Evolutionary conservation across 2,329 filamentous ascomycete genomes (phyloP), one percentile per base, ranked within the genome.

Genomic region (Fusarium poae): DNA sequence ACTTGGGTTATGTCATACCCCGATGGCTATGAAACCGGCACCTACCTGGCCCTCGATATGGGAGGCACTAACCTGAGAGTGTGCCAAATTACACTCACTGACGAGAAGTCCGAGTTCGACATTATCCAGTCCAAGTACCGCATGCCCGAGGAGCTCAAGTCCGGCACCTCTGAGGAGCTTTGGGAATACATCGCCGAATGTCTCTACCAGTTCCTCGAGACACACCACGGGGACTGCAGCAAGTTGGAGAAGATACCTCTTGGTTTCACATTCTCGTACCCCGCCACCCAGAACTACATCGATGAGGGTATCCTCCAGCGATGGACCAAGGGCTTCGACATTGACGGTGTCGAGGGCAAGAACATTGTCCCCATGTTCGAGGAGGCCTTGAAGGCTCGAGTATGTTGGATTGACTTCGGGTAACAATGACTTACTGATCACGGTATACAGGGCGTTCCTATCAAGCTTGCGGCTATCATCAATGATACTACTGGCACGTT

Each of bases 301-400:
- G 93, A 97, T 73, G 92, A 97, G 79, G 95, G 94, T 72, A 86
- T 97, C 39, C 86, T 97, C 60, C 94, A 97, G 81, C 90, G 94
- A 73, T 98, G 95, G 95, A 97, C 95, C 72, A 98, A 98, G 84
- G 95, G 95, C 4, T 97, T 97, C 77, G 94, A 97, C 77, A 97
- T 98, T 79, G 86, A 89, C 27, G 94, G 93, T 39, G 93, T 97
- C 44, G 94, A 97, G 83, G 94, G 94, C 54, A 75, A 95, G 49
- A 95, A 98, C 75, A 92, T 97, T 29, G 94, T 97, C 12, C 92
- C 93, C 50, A 92, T 95, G 82, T 91, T 98, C 58, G 92, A 97
- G 80, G 87, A 86, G 53, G 92, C 93, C 23, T 82, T 97, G 62
- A 84, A 86, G 63, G 89, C 89, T 78, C 77, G 79, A 53, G 80